These are phyloP conservation scores for Citrus hindsii DNA, from an alignment of 345 rosid genomes.

Conservation along the genomic window DNA sequence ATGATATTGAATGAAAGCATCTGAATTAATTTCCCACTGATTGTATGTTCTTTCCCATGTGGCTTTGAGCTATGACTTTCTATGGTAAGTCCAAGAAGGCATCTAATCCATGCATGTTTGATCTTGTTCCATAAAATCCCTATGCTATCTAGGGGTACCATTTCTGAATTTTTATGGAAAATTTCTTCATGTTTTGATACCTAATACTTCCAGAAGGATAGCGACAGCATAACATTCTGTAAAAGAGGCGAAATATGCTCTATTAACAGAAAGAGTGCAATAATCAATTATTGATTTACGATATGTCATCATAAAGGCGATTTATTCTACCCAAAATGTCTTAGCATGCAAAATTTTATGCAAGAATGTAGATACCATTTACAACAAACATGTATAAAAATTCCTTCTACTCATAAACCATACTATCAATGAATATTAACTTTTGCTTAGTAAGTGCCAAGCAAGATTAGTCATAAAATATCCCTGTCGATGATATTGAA, in stretches of 20 bases:
- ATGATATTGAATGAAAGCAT: no score
- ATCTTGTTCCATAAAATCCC: no score
- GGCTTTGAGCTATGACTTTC: background rate
- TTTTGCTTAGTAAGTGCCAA: background rate
- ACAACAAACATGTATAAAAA: background rate
- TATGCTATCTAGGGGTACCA: background rate
- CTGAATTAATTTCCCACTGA: no score
- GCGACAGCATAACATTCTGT: background rate
- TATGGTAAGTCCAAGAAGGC: background rate
- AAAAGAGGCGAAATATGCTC: background rate
- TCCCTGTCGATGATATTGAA: background rate
- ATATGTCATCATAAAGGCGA: background rate
- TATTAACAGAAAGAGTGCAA: background rate
- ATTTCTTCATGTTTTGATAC: background rate
- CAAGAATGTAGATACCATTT: background rate
- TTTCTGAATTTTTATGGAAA: background rate
- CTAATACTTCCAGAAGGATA: background rate
- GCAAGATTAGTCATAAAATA: background rate
- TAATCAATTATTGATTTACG: background rate
- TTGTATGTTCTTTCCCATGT: background rate
- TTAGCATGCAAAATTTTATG: background rate
- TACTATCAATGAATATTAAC: background rate
- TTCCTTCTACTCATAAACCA: background rate
- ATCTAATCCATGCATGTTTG: background rate
- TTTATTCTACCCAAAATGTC: no score